Conservation (phyloP, 73 alveolate genomes). For the Paramecium biaurelia region DNA sequence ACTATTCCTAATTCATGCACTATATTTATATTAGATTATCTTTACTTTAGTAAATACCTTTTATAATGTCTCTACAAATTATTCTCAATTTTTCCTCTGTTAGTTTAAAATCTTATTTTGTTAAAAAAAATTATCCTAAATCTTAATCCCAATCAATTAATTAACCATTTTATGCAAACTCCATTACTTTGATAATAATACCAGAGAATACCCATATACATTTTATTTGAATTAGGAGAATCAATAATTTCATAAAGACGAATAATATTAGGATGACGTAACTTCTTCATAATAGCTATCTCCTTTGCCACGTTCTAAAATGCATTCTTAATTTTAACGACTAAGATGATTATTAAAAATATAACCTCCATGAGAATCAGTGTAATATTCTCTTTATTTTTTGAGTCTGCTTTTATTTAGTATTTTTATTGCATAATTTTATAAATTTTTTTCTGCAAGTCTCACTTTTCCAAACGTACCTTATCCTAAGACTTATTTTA, state of each 20-base stretch:
- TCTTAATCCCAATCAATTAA: slow-evolving; percentile 91
- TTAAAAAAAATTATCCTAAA: slow-evolving; percentile 67
- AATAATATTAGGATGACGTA: slow-evolving; percentile 91
- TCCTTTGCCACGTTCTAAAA: slow-evolving; percentile 86
- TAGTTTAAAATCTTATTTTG: background rate
- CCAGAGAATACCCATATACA: slow-evolving; percentile 75
- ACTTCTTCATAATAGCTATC: slow-evolving; percentile 94
- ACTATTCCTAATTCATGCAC: slow-evolving; percentile 86
- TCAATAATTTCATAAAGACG: slow-evolving; percentile 90
- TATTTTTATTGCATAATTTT: slow-evolving; percentile 49
- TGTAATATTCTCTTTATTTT: slow-evolving; percentile 56
- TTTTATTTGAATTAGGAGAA: slow-evolving; percentile 90
- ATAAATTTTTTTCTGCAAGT: slow-evolving; percentile 42
- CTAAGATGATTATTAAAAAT: slow-evolving; percentile 56
- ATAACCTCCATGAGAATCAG: slow-evolving; percentile 83
- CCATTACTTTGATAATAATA: slow-evolving; percentile 73
- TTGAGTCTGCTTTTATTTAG: slow-evolving; percentile 49
- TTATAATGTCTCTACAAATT: slow-evolving; percentile 70
- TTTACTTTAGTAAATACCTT: slow-evolving; percentile 70
- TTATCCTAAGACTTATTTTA: slow-evolving; percentile 42
- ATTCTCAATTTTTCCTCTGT: slow-evolving; percentile 66
- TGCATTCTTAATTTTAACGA: slow-evolving; percentile 71
- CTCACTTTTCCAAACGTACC: slow-evolving; percentile 63
- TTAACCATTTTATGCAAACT: slow-evolving; percentile 85
- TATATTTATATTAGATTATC: background rate